phyloP scores from a whole-genome alignment of 352 stramenopile genomes.

The Globisporangium acanthophoron region DNA sequence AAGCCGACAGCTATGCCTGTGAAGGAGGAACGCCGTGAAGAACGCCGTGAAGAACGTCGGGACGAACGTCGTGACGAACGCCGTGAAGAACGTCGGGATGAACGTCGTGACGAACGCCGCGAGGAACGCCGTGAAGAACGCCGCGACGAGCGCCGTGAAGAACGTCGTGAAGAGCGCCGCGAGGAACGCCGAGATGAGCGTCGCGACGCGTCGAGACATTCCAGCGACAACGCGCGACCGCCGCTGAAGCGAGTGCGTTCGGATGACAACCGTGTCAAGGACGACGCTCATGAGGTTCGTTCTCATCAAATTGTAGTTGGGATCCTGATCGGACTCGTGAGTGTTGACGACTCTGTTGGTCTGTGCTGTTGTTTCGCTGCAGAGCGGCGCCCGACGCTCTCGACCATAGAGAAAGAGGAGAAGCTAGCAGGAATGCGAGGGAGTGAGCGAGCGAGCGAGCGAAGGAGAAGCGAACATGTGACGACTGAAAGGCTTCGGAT shows the following conservation, averaged over 20 bases:
- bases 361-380: not conserved
- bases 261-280: conserved; percentile 15
- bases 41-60: no score
- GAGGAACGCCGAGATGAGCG: not conserved
- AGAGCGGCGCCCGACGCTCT: conserved; percentile 4
- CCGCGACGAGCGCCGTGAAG: not conserved
- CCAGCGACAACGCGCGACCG: not conserved
- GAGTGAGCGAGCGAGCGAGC: no score
- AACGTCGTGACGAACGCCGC: not conserved
- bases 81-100: no score
- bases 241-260: conserved; percentile 27
- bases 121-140: not conserved
- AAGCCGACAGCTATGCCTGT: not conserved
- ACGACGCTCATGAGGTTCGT: conserved; percentile 25
- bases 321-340: no score
- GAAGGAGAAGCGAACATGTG: no score
- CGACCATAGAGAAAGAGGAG: not conserved
- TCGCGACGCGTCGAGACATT: not conserved
- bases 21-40: not conserved
- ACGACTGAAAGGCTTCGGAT: not conserved
- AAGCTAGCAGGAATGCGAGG: not conserved
- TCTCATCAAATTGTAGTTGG: not conserved
- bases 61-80: no score
- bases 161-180: not conserved
- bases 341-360: conserved; percentile 17